Conservation (phyloP, 805 yeast genomes). For the Sugiyamaella smithiae region DNA sequence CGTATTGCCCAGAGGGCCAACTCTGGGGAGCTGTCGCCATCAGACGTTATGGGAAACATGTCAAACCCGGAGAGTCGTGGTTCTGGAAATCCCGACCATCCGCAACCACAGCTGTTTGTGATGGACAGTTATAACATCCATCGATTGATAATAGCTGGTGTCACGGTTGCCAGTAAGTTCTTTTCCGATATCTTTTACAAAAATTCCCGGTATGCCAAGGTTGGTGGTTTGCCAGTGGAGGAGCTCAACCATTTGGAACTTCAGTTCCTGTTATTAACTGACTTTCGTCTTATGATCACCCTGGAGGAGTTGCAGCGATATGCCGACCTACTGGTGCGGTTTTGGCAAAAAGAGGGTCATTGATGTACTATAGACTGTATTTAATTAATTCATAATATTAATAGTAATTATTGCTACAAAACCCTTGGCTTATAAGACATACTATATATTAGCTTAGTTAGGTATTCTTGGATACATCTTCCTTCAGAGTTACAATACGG, state of each 20-base stretch:
- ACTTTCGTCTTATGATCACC: conserved; percentile 82
- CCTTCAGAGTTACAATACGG: conserved; percentile 91
- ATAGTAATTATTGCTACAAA: not conserved
- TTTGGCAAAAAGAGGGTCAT: conserved; percentile 55
- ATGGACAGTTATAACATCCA: conserved; percentile 97
- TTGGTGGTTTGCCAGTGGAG: conserved; percentile 90
- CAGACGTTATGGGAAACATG: conserved; percentile 8
- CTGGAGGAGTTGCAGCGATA: conserved; percentile 88
- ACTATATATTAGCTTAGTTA: not conserved
- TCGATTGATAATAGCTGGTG: conserved; percentile 87
- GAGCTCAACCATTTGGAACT: conserved; percentile 91
- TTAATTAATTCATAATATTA: not conserved
- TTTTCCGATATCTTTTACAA: conserved; percentile 93
- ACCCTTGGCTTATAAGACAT: not conserved
- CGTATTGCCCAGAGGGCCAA: conserved; percentile 85
- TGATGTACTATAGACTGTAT: conserved; percentile 4
- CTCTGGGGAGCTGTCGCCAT: conserved; percentile 20
- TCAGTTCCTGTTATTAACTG: conserved; percentile 79
- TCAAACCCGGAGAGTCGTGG: not conserved
- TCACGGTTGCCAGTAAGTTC: conserved; percentile 93
- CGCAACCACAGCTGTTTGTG: conserved; percentile 63
- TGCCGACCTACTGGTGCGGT: conserved; percentile 79
- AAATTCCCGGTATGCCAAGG: conserved; percentile 87
- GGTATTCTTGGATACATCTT: conserved; percentile 46
- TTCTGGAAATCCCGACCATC: conserved; percentile 11